Conservation (phyloP, 129 eudicot genomes). For the Chrysanthemum makinoi region DNA sequence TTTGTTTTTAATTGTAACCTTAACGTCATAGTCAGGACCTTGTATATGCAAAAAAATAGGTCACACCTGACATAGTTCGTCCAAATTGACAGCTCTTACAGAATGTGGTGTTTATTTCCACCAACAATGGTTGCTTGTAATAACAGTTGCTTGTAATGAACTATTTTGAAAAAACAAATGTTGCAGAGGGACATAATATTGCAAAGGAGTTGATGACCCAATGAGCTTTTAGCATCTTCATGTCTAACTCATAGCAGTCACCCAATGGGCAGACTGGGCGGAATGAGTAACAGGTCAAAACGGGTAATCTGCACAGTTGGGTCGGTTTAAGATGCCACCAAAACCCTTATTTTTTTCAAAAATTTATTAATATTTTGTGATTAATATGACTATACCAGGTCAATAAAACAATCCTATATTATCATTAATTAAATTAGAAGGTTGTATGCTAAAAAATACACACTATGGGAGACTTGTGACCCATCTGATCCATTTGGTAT, state of each 20-base stretch:
- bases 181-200: too few species aligned
- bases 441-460: neutral
- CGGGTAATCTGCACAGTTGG: neutral
- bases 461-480: neutral
- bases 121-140: neutral
- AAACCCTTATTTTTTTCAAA: neutral
- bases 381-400: neutral
- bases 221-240: constrained; percentile 11
- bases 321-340: neutral
- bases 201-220: neutral
- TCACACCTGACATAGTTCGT: neutral
- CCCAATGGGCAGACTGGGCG: neutral
- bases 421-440: neutral
- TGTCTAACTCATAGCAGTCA: neutral
- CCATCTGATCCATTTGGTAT: neutral
- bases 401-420: neutral
- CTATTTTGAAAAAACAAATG: too few species aligned
- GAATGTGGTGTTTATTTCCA: neutral
- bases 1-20: neutral
- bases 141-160: neutral
- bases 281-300: neutral
- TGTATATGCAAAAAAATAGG: neutral
- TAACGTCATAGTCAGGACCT: neutral
- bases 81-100: neutral
- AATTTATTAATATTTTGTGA: neutral